Base-by-base conservation (phyloP, 1,139 yeast species). In the Suhomyces guaymorum region DNA sequence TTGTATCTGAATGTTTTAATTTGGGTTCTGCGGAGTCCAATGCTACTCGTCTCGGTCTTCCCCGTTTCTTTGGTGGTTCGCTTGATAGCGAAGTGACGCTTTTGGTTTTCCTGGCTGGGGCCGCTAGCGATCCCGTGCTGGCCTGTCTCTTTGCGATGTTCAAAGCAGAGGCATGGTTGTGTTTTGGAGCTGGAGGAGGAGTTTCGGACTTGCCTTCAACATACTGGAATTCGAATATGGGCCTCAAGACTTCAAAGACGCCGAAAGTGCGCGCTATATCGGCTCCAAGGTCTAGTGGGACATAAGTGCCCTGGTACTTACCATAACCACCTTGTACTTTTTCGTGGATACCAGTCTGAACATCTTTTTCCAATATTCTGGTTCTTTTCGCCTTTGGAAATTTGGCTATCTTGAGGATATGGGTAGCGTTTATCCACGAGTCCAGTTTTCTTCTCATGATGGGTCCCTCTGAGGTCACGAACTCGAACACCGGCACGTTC, bases 311-410 rank as follows among this genome's bases (percentile, higher is more conserved):
- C 61, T 90, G 97, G 57, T 86, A 87, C 54, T 88, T 84, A 10
- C 97, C 97, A 55, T 89, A 87, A 0, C 96, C 97, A 29, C 96
- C 97, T 61, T 89, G 96, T 9, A 90, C 92, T 55, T 89, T 90
- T 55, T 90, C 97, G 58, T 88, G 96, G 25, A 70, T 70, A 18
- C 95, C 95, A 1, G 81, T 77, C 44, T 80, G 89, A n/a, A 90
- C 87, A 54, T 89, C 97, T 46, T 80, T 80, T 55, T 90, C 97
- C 49, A 89, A 70, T 40, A 89, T 78, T 50, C 89, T 80, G 6
- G 96, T 86, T 40, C 97, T 68, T 48, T 82, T 82, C 1, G 95
- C 84, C 58, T 89, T 86, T 42, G 94, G 94, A 38, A 86, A 78
- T 35, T 88, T 85, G 21, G 96, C 96, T 21, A 89, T 80, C 57